Conservation (phyloP, 768 basidiomycete species). For the Mycena epipterygia region DNA sequence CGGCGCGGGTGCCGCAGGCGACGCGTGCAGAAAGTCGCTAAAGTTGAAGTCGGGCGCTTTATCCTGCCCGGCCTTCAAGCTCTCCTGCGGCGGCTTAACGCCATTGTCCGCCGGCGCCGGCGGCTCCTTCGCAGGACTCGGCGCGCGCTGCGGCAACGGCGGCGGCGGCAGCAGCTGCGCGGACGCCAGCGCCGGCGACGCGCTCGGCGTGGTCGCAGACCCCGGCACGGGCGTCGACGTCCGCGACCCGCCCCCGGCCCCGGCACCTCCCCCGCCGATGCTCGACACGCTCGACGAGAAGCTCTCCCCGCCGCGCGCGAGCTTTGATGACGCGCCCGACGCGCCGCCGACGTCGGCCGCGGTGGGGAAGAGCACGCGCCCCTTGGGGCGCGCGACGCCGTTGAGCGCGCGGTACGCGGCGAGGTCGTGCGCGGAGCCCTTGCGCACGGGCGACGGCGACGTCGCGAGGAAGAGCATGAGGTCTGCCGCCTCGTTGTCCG, state of each 20-base stretch:
- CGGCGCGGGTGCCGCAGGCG: slow-evolving; percentile 62
- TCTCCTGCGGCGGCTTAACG: slow-evolving; percentile 1
- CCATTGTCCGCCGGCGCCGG: not conserved
- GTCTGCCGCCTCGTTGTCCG: slow-evolving; percentile 89
- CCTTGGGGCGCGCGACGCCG: slow-evolving; percentile 70
- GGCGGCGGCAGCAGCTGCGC: slow-evolving; percentile 43
- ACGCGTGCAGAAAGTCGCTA: slow-evolving; percentile 80
- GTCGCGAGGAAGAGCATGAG: slow-evolving; percentile 89
- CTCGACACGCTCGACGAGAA: slow-evolving; percentile 60
- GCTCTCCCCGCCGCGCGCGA: slow-evolving; percentile 54
- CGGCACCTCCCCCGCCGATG: slow-evolving; percentile 52
- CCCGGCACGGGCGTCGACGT: slow-evolving; percentile 28
- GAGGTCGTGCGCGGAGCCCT: slow-evolving; percentile 63
- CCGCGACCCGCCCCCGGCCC: slow-evolving; percentile 21
- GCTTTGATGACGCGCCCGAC: slow-evolving; percentile 33
- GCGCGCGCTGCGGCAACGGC: slow-evolving; percentile 33
- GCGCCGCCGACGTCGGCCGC: slow-evolving; percentile 32
- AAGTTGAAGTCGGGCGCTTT: slow-evolving; percentile 70
- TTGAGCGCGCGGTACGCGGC: slow-evolving; percentile 71
- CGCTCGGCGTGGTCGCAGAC: slow-evolving; percentile 21
- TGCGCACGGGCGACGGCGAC: slow-evolving; percentile 84
- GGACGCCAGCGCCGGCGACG: slow-evolving; percentile 20
- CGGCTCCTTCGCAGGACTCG: slow-evolving; percentile 21
- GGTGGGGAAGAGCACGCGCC: slow-evolving; percentile 79
- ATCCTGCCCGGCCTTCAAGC: slow-evolving; percentile 22